Conservation (phyloP, 768 basidiomycete genomes). For the Scleroderma bovista region DNA sequence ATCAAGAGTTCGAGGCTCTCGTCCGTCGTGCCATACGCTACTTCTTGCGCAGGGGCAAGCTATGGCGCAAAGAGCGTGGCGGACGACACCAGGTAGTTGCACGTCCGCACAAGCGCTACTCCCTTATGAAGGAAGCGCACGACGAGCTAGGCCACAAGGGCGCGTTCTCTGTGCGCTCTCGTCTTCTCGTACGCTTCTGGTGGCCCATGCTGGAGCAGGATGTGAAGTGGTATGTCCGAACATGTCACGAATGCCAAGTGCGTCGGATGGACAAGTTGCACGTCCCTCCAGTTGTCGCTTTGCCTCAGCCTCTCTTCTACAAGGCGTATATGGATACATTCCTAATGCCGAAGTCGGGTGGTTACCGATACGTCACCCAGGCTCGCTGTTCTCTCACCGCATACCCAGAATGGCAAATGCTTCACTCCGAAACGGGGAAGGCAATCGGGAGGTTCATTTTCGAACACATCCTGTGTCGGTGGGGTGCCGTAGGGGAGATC, state of each 20-base stretch:
- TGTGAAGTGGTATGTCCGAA: conserved; percentile 17
- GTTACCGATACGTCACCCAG: conserved; percentile 15
- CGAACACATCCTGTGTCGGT: conserved; percentile 13
- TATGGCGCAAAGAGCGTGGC: not conserved
- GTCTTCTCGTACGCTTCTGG: not conserved
- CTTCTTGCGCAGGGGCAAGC: not conserved
- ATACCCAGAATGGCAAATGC: conserved; percentile 26
- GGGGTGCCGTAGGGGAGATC: not conserved
- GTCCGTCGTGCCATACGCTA: not conserved
- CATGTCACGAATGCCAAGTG: conserved; percentile 31
- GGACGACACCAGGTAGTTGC: not conserved
- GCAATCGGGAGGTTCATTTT: conserved; percentile 13
- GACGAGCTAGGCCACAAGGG: conserved; percentile 6
- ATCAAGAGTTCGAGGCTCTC: not conserved
- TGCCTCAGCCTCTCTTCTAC: conserved; percentile 8
- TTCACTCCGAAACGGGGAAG: conserved; percentile 13
- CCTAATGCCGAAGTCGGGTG: not conserved
- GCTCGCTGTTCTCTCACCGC: not conserved
- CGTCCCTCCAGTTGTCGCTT: conserved; percentile 8
- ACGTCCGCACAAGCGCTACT: not conserved
- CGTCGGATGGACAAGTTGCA: conserved; percentile 14
- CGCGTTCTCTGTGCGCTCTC: not conserved
- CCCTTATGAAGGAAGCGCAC: not conserved
- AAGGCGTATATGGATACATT: conserved; percentile 3
- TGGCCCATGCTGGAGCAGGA: not conserved